These are phyloP conservation scores for Rubroshorea leprosula DNA, from an alignment of 345 rosid genomes.

Conservation along the genomic window DNA sequence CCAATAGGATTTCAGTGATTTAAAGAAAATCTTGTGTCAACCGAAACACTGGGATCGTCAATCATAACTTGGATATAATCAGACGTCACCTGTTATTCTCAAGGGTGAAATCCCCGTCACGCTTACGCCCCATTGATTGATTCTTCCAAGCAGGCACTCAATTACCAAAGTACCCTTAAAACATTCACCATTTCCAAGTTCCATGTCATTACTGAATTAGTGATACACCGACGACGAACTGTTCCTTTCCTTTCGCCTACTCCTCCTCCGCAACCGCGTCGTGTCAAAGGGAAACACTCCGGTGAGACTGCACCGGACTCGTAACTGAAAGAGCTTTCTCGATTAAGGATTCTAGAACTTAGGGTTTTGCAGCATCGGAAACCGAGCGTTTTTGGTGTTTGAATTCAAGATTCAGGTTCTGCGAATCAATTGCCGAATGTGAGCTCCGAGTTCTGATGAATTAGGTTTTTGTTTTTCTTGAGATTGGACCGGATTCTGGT, in stretches of 20 bases:
- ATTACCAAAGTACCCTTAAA: slow-evolving; percentile 28
- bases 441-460: background rate
- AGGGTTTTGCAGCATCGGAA: slow-evolving; percentile 2
- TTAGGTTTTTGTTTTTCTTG: background rate
- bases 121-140: background rate
- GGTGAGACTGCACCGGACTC: slow-evolving; percentile 4
- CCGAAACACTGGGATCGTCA: no score
- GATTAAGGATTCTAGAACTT: slow-evolving; percentile 9
- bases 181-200: slow-evolving; percentile 20
- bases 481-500: background rate
- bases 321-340: background rate
- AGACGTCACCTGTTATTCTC: slow-evolving; percentile 1
- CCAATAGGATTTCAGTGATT: no score
- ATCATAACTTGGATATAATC: background rate
- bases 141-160: background rate
- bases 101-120: background rate
- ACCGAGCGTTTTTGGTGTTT: slow-evolving; percentile 6
- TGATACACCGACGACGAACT: slow-evolving; percentile 6
- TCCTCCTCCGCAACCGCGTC: slow-evolving; percentile 6
- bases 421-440: slow-evolving; percentile 17
- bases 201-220: background rate
- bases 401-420: background rate
- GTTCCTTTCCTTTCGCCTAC: slow-evolving; percentile 13
- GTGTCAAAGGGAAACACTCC: background rate
- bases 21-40: no score